phyloP scores from a whole-genome alignment of 1,284 basidiomycete species.

The Macrocystidia cucumis region DNA sequence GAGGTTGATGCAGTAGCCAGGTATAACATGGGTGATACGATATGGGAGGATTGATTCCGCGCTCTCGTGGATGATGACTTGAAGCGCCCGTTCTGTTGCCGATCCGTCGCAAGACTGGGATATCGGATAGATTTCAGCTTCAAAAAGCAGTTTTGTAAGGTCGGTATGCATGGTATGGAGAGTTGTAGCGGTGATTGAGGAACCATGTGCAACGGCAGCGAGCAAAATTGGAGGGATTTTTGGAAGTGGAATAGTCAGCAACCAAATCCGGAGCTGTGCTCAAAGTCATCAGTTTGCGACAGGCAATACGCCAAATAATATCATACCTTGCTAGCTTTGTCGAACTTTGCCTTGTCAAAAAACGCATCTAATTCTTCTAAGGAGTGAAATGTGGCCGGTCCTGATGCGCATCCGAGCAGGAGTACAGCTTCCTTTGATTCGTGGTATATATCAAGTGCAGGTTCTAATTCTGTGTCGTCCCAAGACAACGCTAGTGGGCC shows the following conservation, averaged over 20 bases:
- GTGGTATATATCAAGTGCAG: too few species aligned
- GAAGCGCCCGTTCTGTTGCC: conserved; percentile 6
- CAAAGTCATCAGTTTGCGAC: too few species aligned
- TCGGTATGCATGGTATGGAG: neutral
- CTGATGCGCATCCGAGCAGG: too few species aligned
- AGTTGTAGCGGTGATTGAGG: conserved; percentile 1
- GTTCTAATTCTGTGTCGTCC: conserved; percentile 25
- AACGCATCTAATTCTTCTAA: too few species aligned
- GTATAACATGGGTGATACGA: conserved; percentile 2
- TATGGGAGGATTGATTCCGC: neutral
- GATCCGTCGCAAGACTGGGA: conserved; percentile 10
- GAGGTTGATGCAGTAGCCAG: neutral
- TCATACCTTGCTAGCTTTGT: too few species aligned
- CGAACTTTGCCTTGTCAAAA: too few species aligned
- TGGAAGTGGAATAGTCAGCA: conserved; percentile 7
- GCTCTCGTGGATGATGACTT: conserved; percentile 1
- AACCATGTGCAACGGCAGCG: conserved; percentile 4
- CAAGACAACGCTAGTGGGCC: conserved; percentile 17
- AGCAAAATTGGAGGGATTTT: conserved; percentile 9
- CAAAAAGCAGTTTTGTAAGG: conserved; percentile 6
- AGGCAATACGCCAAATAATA: too few species aligned
- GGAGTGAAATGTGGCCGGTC: too few species aligned
- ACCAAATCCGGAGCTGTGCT: conserved; percentile 8
- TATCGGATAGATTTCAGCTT: conserved; percentile 3
- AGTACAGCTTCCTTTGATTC: too few species aligned